phyloP scores from a whole-genome alignment of 2,329 filamentous ascomycete genomes.

The Delphinella strobiligena region DNA sequence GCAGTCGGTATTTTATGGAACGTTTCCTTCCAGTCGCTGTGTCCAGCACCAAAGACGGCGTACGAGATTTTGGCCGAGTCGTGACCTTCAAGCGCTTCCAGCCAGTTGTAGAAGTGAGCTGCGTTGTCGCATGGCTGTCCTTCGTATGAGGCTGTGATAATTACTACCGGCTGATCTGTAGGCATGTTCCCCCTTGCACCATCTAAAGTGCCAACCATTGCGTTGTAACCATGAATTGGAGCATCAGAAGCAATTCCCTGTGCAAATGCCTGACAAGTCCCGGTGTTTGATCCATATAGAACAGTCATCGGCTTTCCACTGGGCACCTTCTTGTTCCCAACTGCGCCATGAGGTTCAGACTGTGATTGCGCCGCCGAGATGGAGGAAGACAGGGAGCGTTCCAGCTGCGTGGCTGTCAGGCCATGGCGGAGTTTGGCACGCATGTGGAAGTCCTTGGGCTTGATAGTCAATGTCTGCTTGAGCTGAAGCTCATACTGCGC shows the following conservation, averaged over 20 bases:
- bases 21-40: conserved; percentile 44
- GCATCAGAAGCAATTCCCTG: conserved; percentile 51
- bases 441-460: conserved; percentile 53
- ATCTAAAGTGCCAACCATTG: conserved; percentile 45
- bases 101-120: conserved; percentile 54
- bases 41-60: conserved; percentile 59
- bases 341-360: background rate
- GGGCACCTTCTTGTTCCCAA: conserved; percentile 3
- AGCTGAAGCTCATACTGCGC: conserved; percentile 46
- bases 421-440: conserved; percentile 43
- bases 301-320: conserved; percentile 44
- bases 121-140: conserved; percentile 65
- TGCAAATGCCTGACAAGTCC: conserved; percentile 61
- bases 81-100: conserved; percentile 39
- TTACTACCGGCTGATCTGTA: conserved; percentile 47
- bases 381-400: conserved; percentile 20
- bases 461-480: conserved; percentile 48
- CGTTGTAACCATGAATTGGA: conserved; percentile 44
- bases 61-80: conserved; percentile 46
- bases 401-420: conserved; percentile 31
- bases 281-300: conserved; percentile 62
- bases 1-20: conserved; percentile 57
- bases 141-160: conserved; percentile 63
- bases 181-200: conserved; percentile 49
- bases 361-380: conserved; percentile 1